These are phyloP conservation scores for Trypanosoma theileri DNA, from an alignment of 208 protist species.

Conservation along the genomic window DNA sequence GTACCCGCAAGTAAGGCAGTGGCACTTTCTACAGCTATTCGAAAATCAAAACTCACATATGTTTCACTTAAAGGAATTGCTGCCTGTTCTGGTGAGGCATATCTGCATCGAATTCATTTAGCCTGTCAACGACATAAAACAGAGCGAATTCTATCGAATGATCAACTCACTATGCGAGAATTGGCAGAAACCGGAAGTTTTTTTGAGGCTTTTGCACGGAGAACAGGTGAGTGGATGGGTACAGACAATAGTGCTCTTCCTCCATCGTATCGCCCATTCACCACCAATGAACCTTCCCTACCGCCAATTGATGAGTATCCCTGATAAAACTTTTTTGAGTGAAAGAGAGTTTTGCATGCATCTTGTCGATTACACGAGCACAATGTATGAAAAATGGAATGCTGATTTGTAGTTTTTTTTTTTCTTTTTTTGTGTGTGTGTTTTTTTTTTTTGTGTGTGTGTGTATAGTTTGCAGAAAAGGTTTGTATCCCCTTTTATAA, in stretches of 20 bases:
- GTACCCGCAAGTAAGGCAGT: slow-evolving; percentile 45
- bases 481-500: no score
- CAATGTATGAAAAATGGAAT: no score
- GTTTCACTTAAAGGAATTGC: slow-evolving; percentile 44
- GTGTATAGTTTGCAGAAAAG: no score
- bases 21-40: slow-evolving; percentile 47
- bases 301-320: neutral
- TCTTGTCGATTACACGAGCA: neutral
- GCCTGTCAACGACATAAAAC: slow-evolving; percentile 28
- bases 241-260: slow-evolving; percentile 35
- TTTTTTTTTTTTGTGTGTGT: no score
- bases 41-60: slow-evolving; percentile 39
- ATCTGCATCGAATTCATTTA: slow-evolving; percentile 26
- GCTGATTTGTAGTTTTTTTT: no score
- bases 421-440: no score
- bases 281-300: slow-evolving; percentile 70
- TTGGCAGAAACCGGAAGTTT: slow-evolving; percentile 35
- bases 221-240: neutral
- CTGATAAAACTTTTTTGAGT: neutral
- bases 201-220: slow-evolving; percentile 36
- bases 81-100: slow-evolving; percentile 28
- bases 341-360: neutral
- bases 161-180: neutral
- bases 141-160: neutral
- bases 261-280: slow-evolving; percentile 52